Evolutionary conservation across 495 filamentous ascomycete species (phyloP), one percentile per base, ranked within the genome.

Genomic region (Rhypophila decipiens): DNA sequence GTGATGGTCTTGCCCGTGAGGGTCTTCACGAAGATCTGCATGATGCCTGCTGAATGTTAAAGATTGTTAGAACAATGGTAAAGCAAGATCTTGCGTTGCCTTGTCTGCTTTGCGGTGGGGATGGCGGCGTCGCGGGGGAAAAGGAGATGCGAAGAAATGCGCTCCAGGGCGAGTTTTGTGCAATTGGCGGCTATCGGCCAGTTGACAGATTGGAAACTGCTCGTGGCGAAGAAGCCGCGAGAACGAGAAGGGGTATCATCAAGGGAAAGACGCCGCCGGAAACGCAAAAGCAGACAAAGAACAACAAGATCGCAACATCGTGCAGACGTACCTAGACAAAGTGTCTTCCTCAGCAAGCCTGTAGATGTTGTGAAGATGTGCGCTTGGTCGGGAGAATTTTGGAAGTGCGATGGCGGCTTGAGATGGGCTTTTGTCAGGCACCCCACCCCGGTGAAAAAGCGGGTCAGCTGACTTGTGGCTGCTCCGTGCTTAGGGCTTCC

Each of bases 1-100:
- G 93, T 99, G 85, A 97, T 97, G 68, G 93, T 99, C 85, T 97
- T 99, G 68, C 93, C 93, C 86, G 94, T 97, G 53, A 98, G 90
- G 88, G 93, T 97, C 81, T 97, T 97, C 70, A 97, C 93, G 85
- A 98, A 96, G 77, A 96, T 97, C 85, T 97, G 91, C 93, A 97
- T 97, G 75, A 74, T 77, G 74, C 77, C 76, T 75, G 54, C 46
- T 57, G 61, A 61, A 61, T 50, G 57, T 53, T 51, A 56, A 54
- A 53, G 58, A 34, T 43, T 57, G 64, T 58, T 61, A 61, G 57
- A 60, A 29, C 17, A 55, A 49, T 47, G 35, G 52, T 57, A 40
- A 37, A 34, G 40, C 31, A 15, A 35, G 31, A 35, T 15, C 31
- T 11, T 15, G 31, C 15, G 36, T 8, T 17, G 36, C 36, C 15